Conservation (phyloP, 306 rosid genomes). For the Begonia masoniana region DNA sequence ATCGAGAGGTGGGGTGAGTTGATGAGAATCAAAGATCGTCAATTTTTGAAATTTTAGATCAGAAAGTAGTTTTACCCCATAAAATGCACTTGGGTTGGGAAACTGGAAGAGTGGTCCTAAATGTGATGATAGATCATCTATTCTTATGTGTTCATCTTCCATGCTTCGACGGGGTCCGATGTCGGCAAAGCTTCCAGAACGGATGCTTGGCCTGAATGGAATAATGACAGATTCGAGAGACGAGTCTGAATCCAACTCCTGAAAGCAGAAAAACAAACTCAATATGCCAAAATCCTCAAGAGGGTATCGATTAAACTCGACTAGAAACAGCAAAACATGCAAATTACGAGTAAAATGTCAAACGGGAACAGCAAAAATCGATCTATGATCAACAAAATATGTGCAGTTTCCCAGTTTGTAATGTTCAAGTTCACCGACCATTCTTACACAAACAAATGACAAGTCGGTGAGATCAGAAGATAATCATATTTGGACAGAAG, state of each 20-base stretch:
- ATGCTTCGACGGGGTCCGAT: constrained; percentile 86
- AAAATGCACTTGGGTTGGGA: constrained; percentile 90
- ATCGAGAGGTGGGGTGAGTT: too few relatives aligned
- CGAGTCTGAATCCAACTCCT: constrained; percentile 46
- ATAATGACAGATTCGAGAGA: constrained; percentile 24
- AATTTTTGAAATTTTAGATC: background rate
- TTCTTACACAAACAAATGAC: too few relatives aligned
- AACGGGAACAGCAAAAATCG: too few relatives aligned
- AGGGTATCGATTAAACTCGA: too few relatives aligned
- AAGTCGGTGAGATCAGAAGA: too few relatives aligned
- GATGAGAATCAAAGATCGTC: constrained; percentile 5
- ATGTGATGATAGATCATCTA: constrained; percentile 69
- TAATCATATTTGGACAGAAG: too few relatives aligned
- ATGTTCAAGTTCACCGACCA: too few relatives aligned
- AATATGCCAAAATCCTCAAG: too few relatives aligned
- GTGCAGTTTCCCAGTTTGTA: too few relatives aligned
- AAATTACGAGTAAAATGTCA: too few relatives aligned
- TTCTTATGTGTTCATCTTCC: constrained; percentile 96
- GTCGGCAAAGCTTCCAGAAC: constrained; percentile 91
- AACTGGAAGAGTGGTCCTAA: constrained; percentile 49
- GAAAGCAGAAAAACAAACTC: constrained; percentile 9
- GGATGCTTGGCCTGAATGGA: constrained; percentile 54
- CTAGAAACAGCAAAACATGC: too few relatives aligned
- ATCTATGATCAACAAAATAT: too few relatives aligned
- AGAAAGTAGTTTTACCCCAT: constrained; percentile 43